Conservation (phyloP, 1,284 basidiomycete species). For the Stygiomarasmius scandens region DNA sequence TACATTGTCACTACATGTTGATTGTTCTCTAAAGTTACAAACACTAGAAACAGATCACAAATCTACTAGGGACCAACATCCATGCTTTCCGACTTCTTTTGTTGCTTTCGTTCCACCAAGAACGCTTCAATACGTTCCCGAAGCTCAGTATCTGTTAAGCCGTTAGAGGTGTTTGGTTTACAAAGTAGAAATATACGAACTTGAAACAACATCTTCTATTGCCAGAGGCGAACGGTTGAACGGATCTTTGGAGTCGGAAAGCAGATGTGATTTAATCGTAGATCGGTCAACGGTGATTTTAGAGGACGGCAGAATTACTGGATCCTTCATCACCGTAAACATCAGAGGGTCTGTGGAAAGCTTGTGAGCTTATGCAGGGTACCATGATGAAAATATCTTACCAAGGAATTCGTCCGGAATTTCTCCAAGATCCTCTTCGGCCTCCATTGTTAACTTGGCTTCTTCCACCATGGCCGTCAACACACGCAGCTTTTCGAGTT, state of each 20-base stretch:
- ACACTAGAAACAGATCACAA: not conserved
- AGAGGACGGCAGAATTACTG: constrained; percentile 89
- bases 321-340: constrained; percentile 95
- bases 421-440: constrained; percentile 92
- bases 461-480: constrained; percentile 89
- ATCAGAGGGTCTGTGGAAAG: constrained; percentile 79
- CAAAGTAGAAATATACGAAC: constrained; percentile 40
- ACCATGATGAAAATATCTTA: constrained; percentile 36
- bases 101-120: constrained; percentile 40
- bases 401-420: constrained; percentile 95
- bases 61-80: not conserved
- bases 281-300: constrained; percentile 81
- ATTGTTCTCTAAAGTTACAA: not conserved
- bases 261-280: constrained; percentile 94
- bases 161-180: not conserved
- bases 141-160: constrained; percentile 40
- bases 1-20: not conserved
- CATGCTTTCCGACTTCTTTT: constrained; percentile 20
- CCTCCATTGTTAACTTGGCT: constrained; percentile 75
- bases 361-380: constrained; percentile 7
- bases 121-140: constrained; percentile 49
- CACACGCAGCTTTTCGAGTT: constrained; percentile 72
- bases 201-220: constrained; percentile 81
- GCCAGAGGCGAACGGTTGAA: constrained; percentile 85
- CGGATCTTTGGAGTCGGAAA: constrained; percentile 90